Conservation (phyloP, 208 protist genomes). For the Trypanosomatidae sp. region DNA sequence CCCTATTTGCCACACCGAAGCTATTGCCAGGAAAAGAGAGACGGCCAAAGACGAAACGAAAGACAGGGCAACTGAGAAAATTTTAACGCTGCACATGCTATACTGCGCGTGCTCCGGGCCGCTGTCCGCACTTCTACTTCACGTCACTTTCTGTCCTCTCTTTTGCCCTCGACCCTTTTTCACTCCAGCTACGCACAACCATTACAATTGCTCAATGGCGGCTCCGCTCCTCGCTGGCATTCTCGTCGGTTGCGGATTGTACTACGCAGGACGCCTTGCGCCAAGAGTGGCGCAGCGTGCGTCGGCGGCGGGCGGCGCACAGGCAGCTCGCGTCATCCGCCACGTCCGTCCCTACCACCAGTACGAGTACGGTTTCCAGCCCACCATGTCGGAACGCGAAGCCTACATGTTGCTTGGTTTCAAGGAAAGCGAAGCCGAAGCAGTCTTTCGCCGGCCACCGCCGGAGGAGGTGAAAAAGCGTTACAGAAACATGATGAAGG, state of each 20-base stretch:
- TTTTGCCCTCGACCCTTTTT: too few relatives aligned
- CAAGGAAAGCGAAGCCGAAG: conserved; percentile 28
- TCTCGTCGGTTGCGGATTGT: conserved; percentile 39
- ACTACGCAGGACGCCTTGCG: conserved; percentile 50
- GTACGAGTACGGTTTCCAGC: conserved; percentile 72
- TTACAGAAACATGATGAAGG: conserved; percentile 71
- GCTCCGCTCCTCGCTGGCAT: conserved; percentile 45
- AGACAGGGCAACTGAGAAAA: too few relatives aligned
- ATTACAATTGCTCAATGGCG: too few relatives aligned
- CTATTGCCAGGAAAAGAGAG: too few relatives aligned
- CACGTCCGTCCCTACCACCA: conserved; percentile 35
- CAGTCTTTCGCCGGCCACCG: conserved; percentile 29
- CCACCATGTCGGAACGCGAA: conserved; percentile 61
- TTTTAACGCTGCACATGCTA: too few relatives aligned
- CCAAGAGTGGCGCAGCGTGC: conserved; percentile 58
- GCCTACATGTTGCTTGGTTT: conserved; percentile 73
- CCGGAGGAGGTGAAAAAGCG: conserved; percentile 65
- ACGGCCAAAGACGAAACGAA: too few relatives aligned
- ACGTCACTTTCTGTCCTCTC: too few relatives aligned
- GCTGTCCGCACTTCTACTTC: too few relatives aligned
- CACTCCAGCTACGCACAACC: too few relatives aligned
- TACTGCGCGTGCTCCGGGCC: too few relatives aligned
- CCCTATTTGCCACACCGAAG: too few relatives aligned
- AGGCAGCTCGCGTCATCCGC: conserved; percentile 3
- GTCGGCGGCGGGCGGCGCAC: conserved; percentile 8